Evolutionary conservation across 306 rosid species (phyloP).

Genomic region (Quercus wislizeni): DNA sequence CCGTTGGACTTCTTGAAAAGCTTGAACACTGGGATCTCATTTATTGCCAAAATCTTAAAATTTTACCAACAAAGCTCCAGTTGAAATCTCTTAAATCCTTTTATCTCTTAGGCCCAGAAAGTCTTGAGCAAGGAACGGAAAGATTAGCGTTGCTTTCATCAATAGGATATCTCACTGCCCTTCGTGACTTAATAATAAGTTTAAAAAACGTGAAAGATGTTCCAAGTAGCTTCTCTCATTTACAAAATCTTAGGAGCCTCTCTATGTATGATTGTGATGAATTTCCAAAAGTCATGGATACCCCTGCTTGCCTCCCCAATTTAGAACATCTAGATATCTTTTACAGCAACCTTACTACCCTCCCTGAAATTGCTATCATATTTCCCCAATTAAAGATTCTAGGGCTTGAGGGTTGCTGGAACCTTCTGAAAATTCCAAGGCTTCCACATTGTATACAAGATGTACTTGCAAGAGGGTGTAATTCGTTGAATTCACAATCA

Average conservation of each 20-base stretch:
- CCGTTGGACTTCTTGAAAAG: too few relatives aligned
- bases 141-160: too few relatives aligned
- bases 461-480: rapidly evolving
- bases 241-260: conserved; percentile 18
- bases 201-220: background rate
- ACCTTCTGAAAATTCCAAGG: too few relatives aligned
- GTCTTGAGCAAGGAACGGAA: too few relatives aligned
- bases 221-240: conserved; percentile 7
- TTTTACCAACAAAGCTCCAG: too few relatives aligned
- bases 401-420: rapidly evolving
- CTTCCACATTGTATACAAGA: too few relatives aligned
- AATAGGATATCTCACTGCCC: too few relatives aligned
- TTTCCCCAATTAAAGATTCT: too few relatives aligned
- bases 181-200: rapidly evolving
- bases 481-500: too few relatives aligned
- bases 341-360: too few relatives aligned
- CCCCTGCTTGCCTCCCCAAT: conserved; percentile 9
- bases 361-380: too few relatives aligned
- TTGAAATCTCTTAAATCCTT: too few relatives aligned
- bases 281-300: conserved; percentile 6
- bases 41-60: rapidly evolving
- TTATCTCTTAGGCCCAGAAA: rapidly evolving
- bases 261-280: conserved; percentile 11
- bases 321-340: background rate
- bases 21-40: rapidly evolving